Conservation (phyloP, 768 basidiomycete species). For the Arthromyces matolae region DNA sequence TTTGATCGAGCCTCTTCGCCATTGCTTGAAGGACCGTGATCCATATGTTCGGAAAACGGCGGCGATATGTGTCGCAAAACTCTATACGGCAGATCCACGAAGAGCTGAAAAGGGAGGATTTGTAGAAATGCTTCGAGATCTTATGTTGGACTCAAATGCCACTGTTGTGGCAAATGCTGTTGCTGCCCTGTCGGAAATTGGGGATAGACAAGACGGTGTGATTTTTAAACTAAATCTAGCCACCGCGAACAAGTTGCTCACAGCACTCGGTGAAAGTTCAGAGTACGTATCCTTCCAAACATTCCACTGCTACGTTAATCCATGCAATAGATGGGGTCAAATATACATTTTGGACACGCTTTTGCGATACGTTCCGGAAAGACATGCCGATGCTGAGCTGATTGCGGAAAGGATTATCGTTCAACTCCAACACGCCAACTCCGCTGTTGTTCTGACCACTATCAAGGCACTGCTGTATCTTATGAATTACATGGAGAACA, state of each 20-base stretch:
- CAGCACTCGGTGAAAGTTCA: conserved; percentile 92
- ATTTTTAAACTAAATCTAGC: conserved; percentile 85
- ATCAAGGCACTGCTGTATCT: conserved; percentile 94
- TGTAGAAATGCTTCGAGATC: conserved; percentile 84
- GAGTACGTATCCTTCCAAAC: conserved; percentile 60
- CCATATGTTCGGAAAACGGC: conserved; percentile 99
- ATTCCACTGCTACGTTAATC: conserved; percentile 2
- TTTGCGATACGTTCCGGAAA: conserved; percentile 89
- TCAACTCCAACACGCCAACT: conserved; percentile 96
- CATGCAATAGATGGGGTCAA: conserved; percentile 84
- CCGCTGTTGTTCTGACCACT: conserved; percentile 97
- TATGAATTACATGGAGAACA: conserved; percentile 99
- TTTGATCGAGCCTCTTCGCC: conserved; percentile 84
- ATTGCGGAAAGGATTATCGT: conserved; percentile 95
- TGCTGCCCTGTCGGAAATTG: conserved; percentile 94
- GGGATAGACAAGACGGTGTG: conserved; percentile 91
- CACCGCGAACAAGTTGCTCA: conserved; percentile 84
- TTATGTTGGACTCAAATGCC: conserved; percentile 91
- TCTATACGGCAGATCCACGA: conserved; percentile 84
- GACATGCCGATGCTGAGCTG: conserved; percentile 82
- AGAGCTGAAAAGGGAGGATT: conserved; percentile 88
- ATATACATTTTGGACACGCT: conserved; percentile 96
- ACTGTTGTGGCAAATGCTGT: conserved; percentile 98
- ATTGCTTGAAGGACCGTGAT: conserved; percentile 90
- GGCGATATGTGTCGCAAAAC: conserved; percentile 94